These are phyloP conservation scores for Cokeromyces recurvatus DNA, from an alignment of 371 early-diverging fungal species.

Conservation along the genomic window DNA sequence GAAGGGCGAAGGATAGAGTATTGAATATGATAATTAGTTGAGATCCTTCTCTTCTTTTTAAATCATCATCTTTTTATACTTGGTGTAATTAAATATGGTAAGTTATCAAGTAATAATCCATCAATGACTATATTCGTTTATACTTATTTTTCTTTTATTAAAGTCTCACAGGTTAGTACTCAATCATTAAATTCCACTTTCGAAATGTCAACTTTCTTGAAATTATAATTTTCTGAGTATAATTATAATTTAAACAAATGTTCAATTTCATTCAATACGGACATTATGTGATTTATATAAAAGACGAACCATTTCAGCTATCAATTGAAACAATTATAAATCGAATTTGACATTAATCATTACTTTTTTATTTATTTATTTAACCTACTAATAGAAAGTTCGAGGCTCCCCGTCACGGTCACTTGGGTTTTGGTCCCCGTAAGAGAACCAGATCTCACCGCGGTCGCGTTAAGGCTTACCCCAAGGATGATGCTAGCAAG, in stretches of 20 bases:
- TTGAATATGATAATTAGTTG: no score
- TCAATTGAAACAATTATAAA: neutral
- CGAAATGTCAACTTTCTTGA: no score
- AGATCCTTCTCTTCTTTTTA: no score
- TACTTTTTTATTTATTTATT: no score
- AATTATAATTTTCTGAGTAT: no score
- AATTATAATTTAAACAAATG: neutral
- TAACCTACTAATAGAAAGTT: constrained; percentile 8
- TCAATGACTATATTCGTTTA: neutral
- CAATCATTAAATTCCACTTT: no score
- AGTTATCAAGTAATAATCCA: constrained; percentile 1
- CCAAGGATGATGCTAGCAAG: constrained; percentile 95
- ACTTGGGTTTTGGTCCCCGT: constrained; percentile 98
- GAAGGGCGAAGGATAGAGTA: no score
- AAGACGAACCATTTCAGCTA: no score
- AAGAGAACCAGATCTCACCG: constrained; percentile 95
- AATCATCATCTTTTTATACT: constrained; percentile 16
- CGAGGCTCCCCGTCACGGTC: constrained; percentile 94
- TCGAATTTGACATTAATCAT: neutral
- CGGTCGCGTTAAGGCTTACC: constrained; percentile 98
- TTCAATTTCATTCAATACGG: neutral
- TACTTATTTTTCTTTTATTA: constrained; percentile 1
- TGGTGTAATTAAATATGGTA: constrained; percentile 23
- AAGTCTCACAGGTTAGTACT: constrained; percentile 23
- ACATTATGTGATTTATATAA: no score